Percentiles rank a stretch among this genome's conserved stretches.
Evolutionary conservation across 768 basidiomycete species (phyloP).

Genomic region (Leccinum truebloodii): DNA sequence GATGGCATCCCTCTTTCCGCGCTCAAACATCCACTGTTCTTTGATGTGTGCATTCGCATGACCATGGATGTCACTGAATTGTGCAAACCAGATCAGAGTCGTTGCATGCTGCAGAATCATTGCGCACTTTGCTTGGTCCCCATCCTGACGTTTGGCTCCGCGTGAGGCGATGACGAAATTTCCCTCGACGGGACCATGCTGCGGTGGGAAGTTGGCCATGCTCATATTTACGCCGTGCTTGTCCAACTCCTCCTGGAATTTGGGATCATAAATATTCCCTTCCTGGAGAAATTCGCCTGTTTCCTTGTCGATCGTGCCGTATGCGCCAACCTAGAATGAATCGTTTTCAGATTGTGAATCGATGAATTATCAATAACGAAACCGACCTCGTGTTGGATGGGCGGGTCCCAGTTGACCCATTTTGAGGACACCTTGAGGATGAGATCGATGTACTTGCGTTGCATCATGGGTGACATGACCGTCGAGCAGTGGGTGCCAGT

Average conservation of each 20-base stretch:
- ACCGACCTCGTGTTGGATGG: conserved; percentile 27
- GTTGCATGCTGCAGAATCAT: neutral
- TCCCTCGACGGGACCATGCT: conserved; percentile 20
- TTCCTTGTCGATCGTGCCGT: conserved; percentile 33
- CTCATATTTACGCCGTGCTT: conserved; percentile 11
- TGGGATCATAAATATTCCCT: conserved; percentile 36
- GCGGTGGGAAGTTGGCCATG: conserved; percentile 20
- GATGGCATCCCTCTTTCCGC: conserved; percentile 30
- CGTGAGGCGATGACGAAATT: conserved; percentile 26
- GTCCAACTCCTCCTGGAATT: conserved; percentile 21
- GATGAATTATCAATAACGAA: neutral
- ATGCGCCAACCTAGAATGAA: conserved; percentile 35
- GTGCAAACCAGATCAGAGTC: neutral
- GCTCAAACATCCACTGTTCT: conserved; percentile 33
- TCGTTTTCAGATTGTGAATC: neutral
- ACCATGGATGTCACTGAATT: conserved; percentile 14
- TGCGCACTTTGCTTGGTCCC: conserved; percentile 20
- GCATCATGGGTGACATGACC: conserved; percentile 14
- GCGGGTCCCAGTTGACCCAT: conserved; percentile 41
- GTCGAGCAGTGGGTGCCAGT: neutral
- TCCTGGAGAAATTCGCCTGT: conserved; percentile 34
- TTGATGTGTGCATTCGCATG: conserved; percentile 31
- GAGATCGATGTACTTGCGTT: conserved; percentile 40
- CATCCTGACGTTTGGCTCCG: conserved; percentile 14
- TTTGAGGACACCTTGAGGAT: conserved; percentile 33